phyloP scores from a whole-genome alignment of 345 rosid genomes.

The Sapria himalayana region DNA sequence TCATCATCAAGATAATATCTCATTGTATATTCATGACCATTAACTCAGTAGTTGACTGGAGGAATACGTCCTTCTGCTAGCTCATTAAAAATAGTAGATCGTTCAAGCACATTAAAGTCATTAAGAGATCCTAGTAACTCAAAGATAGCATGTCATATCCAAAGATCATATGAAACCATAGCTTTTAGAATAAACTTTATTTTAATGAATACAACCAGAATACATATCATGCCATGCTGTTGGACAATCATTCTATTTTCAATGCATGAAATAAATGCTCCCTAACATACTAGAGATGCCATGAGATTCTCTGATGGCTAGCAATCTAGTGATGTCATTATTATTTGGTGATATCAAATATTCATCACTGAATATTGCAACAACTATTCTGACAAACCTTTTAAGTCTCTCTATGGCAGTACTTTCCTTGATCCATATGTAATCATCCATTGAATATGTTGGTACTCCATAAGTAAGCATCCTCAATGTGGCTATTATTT shows the following conservation, averaged over 20 bases:
- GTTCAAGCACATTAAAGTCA: background rate
- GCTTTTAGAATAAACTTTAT: background rate
- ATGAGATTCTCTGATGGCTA: background rate
- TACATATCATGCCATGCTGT: background rate
- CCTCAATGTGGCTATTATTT: background rate
- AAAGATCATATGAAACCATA: background rate
- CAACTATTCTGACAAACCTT: background rate
- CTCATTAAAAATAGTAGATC: background rate
- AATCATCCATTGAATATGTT: background rate
- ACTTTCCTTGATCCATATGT: background rate
- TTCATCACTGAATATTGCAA: background rate
- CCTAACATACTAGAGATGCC: background rate
- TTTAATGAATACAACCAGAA: background rate
- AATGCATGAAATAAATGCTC: background rate
- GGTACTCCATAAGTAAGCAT: background rate
- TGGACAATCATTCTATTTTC: background rate
- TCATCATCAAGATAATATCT: background rate
- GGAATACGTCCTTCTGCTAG: background rate
- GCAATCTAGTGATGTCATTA: background rate
- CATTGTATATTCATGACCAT: background rate
- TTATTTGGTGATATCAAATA: background rate
- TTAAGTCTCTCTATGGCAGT: background rate
- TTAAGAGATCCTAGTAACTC: background rate
- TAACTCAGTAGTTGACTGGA: background rate
- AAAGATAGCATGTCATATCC: background rate